Conservation (phyloP, 306 rosid genomes). For the Pyrus bretschneideri region DNA sequence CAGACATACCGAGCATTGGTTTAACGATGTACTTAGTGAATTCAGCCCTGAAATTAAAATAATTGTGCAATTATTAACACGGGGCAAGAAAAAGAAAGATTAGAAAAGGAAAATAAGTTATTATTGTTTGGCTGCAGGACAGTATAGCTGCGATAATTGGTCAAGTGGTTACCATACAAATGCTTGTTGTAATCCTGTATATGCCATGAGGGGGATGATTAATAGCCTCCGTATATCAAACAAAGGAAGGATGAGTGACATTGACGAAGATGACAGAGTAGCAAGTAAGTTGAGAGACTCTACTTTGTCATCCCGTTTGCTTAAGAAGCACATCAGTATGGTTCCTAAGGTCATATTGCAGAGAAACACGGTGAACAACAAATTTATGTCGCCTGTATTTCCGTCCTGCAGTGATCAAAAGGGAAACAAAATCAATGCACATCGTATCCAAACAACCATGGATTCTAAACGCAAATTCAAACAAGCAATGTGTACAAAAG, state of each 20-base stretch:
- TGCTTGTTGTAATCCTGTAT: constrained; percentile 93
- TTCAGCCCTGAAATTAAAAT: constrained; percentile 52
- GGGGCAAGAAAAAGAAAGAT: background rate
- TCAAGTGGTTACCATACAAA: constrained; percentile 71
- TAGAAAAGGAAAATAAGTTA: constrained; percentile 8
- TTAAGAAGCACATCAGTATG: constrained; percentile 68
- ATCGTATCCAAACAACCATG: background rate
- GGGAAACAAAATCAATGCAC: background rate
- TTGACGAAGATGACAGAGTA: constrained; percentile 43
- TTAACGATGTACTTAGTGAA: constrained; percentile 62
- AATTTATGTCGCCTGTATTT: constrained; percentile 43
- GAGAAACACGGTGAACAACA: constrained; percentile 72
- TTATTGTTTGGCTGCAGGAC: constrained; percentile 8
- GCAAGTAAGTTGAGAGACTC: constrained; percentile 30
- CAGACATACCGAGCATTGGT: constrained; percentile 79
- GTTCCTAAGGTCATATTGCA: constrained; percentile 62
- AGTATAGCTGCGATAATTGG: constrained; percentile 11
- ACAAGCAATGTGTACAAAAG: background rate
- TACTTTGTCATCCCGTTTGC: constrained; percentile 37
- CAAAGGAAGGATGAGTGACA: constrained; percentile 47
- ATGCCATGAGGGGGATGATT: constrained; percentile 76
- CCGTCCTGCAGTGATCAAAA: constrained; percentile 55
- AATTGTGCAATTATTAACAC: background rate
- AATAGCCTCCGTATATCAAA: constrained; percentile 63
- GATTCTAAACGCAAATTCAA: background rate